Evolutionary conservation across 2,329 filamentous ascomycete genomes (phyloP).

Genomic region (Magnaporthiopsis poae): DNA sequence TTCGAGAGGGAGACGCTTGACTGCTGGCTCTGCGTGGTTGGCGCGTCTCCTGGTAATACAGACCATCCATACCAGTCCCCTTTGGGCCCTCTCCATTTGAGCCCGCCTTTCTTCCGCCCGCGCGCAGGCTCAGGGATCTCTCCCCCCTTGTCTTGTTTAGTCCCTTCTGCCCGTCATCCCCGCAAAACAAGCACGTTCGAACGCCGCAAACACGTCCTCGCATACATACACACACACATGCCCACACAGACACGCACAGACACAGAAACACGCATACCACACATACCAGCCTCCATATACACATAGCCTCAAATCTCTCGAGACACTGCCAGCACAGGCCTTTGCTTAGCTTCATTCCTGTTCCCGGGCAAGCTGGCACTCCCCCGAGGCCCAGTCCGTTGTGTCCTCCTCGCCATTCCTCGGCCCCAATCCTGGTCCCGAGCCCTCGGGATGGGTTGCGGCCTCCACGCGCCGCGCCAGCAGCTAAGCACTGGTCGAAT

Average conservation of each 20-base stretch:
- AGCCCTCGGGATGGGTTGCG: neutral
- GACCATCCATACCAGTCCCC: neutral
- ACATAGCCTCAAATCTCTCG: too few relatives aligned
- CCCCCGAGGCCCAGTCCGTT: too few relatives aligned
- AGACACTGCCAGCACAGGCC: too few relatives aligned
- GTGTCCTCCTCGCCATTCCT: neutral
- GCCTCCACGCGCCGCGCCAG: neutral
- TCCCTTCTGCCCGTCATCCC: neutral
- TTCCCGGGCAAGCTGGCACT: too few relatives aligned
- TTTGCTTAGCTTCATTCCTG: too few relatives aligned
- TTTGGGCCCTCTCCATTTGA: neutral
- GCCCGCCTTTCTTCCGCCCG: neutral
- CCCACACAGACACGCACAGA: neutral
- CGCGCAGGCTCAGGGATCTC: neutral
- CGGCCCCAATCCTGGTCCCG: neutral
- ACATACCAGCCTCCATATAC: neutral
- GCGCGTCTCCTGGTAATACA: neutral
- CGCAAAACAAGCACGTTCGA: neutral
- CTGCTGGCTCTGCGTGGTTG: neutral
- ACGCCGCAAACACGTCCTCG: neutral
- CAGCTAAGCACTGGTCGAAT: neutral
- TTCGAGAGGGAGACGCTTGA: neutral
- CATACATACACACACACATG: neutral
- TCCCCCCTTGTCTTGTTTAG: neutral
- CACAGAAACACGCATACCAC: too few relatives aligned